A percentile compares a stretch with the other conserved stretches of the same genome.
These are phyloP conservation scores for Rhodosporidiobolus sp. DNA, from an alignment of 768 basidiomycete species.

Conservation along the genomic window DNA sequence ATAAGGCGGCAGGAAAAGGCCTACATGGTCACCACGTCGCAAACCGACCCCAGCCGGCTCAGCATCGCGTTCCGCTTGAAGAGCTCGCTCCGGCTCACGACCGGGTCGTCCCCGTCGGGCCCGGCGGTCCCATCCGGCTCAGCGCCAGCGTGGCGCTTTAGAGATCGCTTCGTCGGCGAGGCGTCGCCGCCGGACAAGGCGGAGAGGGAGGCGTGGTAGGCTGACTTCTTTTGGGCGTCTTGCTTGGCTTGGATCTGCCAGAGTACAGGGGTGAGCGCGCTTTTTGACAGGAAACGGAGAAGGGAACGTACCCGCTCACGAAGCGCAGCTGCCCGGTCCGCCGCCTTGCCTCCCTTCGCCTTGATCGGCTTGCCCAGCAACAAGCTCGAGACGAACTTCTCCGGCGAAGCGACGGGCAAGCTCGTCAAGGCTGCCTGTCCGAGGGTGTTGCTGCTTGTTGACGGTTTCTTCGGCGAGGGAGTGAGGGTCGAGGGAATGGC, in stretches of 20 bases:
- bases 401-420: constrained; percentile 23
- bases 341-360: neutral
- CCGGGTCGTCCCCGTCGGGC: neutral
- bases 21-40: constrained; percentile 39
- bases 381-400: constrained; percentile 22
- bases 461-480: constrained; percentile 14
- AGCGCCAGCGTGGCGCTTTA: constrained; percentile 17
- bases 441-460: neutral
- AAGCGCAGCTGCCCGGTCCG: constrained; percentile 17
- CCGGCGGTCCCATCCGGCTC: neutral
- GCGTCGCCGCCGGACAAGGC: constrained; percentile 24
- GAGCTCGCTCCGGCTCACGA: neutral
- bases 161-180: constrained; percentile 30
- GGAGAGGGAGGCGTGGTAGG: constrained; percentile 27
- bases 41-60: constrained; percentile 33
- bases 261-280: neutral
- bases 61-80: constrained; percentile 37
- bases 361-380: constrained; percentile 20
- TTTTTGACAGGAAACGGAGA: neutral
- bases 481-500: constrained; percentile 27
- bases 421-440: neutral
- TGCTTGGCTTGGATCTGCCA: constrained; percentile 39
- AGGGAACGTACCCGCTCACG: constrained; percentile 19
- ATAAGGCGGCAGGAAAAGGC: neutral
- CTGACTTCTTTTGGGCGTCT: constrained; percentile 14